Percentiles rank a stretch among this genome's conserved stretches.
Evolutionary conservation across 2,329 filamentous ascomycete genomes (phyloP).

Genomic region (Hypomyces perniciosus): DNA sequence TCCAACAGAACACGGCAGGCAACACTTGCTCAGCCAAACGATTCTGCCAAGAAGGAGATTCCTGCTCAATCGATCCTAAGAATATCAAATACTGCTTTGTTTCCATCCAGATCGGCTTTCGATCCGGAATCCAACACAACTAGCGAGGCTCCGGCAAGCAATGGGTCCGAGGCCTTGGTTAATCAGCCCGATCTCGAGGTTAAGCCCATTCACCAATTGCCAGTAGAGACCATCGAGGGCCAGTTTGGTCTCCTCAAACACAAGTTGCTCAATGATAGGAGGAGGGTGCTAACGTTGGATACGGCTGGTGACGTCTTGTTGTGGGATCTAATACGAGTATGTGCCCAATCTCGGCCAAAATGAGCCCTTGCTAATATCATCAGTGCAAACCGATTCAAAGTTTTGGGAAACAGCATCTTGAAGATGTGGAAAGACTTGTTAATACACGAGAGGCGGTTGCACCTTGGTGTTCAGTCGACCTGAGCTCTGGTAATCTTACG

Average conservation of each 20-base stretch:
- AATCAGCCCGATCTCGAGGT: slow-evolving; percentile 27
- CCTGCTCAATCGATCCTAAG: slow-evolving; percentile 71
- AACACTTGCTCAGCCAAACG: slow-evolving; percentile 29
- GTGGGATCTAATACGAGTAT: slow-evolving; percentile 86
- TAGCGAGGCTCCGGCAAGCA: slow-evolving; percentile 38
- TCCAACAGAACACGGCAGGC: slow-evolving; percentile 30
- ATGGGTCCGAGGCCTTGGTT: slow-evolving; percentile 26
- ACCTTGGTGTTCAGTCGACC: slow-evolving; percentile 94
- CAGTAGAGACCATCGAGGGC: slow-evolving; percentile 82
- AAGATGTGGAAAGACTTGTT: slow-evolving; percentile 81
- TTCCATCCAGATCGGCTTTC: slow-evolving; percentile 53
- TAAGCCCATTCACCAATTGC: slow-evolving; percentile 61
- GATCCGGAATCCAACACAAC: slow-evolving; percentile 51
- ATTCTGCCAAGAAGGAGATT: slow-evolving; percentile 55
- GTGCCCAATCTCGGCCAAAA: slow-evolving; percentile 14
- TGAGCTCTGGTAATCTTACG: slow-evolving; percentile 83
- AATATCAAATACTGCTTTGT: slow-evolving; percentile 76
- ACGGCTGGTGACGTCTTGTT: slow-evolving; percentile 91
- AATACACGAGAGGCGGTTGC: slow-evolving; percentile 86
- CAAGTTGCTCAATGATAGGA: slow-evolving; percentile 82
- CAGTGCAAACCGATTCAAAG: slow-evolving; percentile 81
- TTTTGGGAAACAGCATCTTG: slow-evolving; percentile 91
- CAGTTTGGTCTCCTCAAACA: slow-evolving; percentile 95
- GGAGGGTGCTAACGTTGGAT: slow-evolving; percentile 83
- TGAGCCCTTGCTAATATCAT: slow-evolving; percentile 11